Conservation (phyloP, 768 basidiomycete species). For the Xerocomus brunneocitrinus region DNA sequence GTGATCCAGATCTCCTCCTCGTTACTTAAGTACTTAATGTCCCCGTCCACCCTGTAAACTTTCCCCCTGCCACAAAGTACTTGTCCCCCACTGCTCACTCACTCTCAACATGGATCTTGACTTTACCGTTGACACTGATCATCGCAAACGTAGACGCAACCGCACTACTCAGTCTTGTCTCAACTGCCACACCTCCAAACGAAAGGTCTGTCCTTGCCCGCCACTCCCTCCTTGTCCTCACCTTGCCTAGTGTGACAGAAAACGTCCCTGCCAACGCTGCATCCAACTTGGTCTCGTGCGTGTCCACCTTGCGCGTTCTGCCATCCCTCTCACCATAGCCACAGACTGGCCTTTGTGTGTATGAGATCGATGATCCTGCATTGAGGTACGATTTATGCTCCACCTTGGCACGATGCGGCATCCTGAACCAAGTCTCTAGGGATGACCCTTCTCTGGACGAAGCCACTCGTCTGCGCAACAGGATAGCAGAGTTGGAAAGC, state of each 20-base stretch:
- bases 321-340: constrained; percentile 8
- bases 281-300: constrained; percentile 82
- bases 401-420: neutral
- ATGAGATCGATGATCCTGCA: constrained; percentile 89
- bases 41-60: no score
- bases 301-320: constrained; percentile 1
- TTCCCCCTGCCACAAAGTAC: constrained; percentile 41
- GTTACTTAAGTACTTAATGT: constrained; percentile 38
- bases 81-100: constrained; percentile 30
- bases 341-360: constrained; percentile 90
- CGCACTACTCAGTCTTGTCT: constrained; percentile 84
- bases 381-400: constrained; percentile 46
- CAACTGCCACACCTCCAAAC: constrained; percentile 91
- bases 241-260: constrained; percentile 67
- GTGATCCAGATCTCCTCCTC: constrained; percentile 44
- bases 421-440: constrained; percentile 34
- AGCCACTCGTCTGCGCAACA: constrained; percentile 74
- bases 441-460: constrained; percentile 89
- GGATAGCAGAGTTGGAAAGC: constrained; percentile 91
- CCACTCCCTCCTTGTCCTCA: neutral
- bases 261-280: constrained; percentile 86
- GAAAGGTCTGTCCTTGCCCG: constrained; percentile 56
- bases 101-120: constrained; percentile 74
- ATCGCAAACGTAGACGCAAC: constrained; percentile 83
- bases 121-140: constrained; percentile 66